These are phyloP conservation scores for Amaranthus palmeri DNA, from an alignment of 148 eudicot species.

Conservation along the genomic window DNA sequence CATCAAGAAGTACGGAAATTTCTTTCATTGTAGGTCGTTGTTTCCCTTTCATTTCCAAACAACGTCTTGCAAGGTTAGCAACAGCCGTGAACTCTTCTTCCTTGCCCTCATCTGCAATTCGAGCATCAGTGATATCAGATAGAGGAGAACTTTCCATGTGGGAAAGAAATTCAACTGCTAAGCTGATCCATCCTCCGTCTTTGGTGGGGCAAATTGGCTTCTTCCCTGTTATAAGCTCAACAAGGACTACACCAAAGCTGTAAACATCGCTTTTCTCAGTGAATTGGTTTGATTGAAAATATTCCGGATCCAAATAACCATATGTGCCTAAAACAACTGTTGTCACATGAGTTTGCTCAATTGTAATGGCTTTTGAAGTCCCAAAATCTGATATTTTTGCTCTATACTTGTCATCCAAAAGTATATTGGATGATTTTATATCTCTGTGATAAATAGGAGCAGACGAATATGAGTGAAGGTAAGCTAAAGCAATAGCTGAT, in stretches of 20 bases:
- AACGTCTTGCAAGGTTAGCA: slow-evolving; percentile 22
- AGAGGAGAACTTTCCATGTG: slow-evolving; percentile 21
- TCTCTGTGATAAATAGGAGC: slow-evolving; percentile 27
- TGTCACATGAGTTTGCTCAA: slow-evolving; percentile 31
- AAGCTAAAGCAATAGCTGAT: slow-evolving; percentile 23
- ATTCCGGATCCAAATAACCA: slow-evolving; percentile 30
- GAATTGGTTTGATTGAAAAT: slow-evolving; percentile 29
- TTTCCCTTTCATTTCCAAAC: slow-evolving; percentile 24
- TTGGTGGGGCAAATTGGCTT: slow-evolving; percentile 19
- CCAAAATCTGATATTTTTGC: slow-evolving; percentile 30
- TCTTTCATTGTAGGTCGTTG: slow-evolving; percentile 29
- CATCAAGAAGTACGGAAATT: slow-evolving; percentile 13
- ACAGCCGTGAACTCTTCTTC: slow-evolving; percentile 23
- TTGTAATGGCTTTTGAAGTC: slow-evolving; percentile 22
- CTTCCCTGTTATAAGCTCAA: slow-evolving; percentile 26
- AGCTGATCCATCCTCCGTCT: slow-evolving; percentile 23
- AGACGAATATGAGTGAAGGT: slow-evolving; percentile 28
- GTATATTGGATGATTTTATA: slow-evolving; percentile 28
- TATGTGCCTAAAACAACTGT: slow-evolving; percentile 25
- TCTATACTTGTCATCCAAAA: slow-evolving; percentile 21
- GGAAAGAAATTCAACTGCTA: slow-evolving; percentile 22
- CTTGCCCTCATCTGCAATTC: slow-evolving; percentile 24
- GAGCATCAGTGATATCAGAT: slow-evolving; percentile 15
- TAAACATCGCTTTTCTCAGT: slow-evolving; percentile 30
- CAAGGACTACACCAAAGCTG: slow-evolving; percentile 28